Conservation (phyloP, 768 basidiomycete genomes). For the Agrocybe praecox region DNA sequence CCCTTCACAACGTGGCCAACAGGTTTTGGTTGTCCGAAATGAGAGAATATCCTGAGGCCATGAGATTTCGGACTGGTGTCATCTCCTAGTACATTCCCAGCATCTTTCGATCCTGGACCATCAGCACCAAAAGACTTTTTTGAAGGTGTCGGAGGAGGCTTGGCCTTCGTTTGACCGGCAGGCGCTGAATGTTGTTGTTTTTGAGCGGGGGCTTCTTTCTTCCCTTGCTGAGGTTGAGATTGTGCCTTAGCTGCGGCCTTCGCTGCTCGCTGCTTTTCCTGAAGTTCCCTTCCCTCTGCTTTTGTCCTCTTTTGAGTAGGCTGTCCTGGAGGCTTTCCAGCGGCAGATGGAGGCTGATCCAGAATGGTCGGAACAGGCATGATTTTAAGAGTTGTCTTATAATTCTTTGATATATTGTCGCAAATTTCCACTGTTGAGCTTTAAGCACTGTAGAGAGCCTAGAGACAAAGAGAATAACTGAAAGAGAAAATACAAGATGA, state of each 20-base stretch:
- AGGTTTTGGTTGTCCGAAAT: constrained; percentile 78
- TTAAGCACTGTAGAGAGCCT: neutral
- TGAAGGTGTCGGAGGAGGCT: constrained; percentile 28
- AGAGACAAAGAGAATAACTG: neutral
- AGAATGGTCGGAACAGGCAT: constrained; percentile 38
- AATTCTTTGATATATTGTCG: too few relatives aligned
- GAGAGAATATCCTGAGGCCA: constrained; percentile 82
- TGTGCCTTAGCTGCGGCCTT: constrained; percentile 52
- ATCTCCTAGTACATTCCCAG: constrained; percentile 26
- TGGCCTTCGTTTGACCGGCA: constrained; percentile 27
- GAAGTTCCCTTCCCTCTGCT: constrained; percentile 77
- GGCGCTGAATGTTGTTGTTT: constrained; percentile 16
- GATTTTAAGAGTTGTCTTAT: neutral
- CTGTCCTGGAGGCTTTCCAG: constrained; percentile 27
- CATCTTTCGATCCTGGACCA: constrained; percentile 30
- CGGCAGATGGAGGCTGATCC: constrained; percentile 20
- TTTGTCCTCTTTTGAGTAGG: constrained; percentile 76
- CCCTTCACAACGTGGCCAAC: constrained; percentile 62
- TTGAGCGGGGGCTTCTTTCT: constrained; percentile 17
- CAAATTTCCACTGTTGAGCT: too few relatives aligned
- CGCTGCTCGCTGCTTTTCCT: constrained; percentile 81
- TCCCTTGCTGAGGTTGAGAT: constrained; percentile 17
- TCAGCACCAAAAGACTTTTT: constrained; percentile 35
- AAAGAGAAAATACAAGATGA: neutral
- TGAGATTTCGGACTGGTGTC: constrained; percentile 47